phyloP scores from a whole-genome alignment of 305 asterid species.

The Salvia sclarea region DNA sequence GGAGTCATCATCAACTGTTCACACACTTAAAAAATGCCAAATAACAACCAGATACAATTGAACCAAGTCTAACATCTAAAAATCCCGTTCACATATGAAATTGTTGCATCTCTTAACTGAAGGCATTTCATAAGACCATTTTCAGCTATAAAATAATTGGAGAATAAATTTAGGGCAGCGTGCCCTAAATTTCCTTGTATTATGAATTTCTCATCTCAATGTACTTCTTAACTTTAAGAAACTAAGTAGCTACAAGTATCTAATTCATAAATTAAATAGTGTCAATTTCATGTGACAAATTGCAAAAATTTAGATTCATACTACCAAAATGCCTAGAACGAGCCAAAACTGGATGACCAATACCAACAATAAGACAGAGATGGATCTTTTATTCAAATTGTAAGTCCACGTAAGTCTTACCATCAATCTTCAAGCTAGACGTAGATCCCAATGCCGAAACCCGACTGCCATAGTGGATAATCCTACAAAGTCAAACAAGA shows the following conservation, averaged over 20 bases:
- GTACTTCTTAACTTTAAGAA: neutral
- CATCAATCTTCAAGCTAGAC: slow-evolving; percentile 21
- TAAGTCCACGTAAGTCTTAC: slow-evolving; percentile 8
- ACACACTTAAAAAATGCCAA: too few species aligned
- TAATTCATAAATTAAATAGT: neutral
- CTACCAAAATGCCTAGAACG: slow-evolving; percentile 7
- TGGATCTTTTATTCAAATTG: slow-evolving; percentile 29
- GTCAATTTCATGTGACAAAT: neutral
- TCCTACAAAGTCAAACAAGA: slow-evolving; percentile 24
- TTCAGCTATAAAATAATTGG: too few species aligned
- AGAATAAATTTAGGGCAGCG: slow-evolving; percentile 13
- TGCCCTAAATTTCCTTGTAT: slow-evolving; percentile 5
- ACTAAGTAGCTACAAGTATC: slow-evolving; percentile 21
- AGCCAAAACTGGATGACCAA: slow-evolving; percentile 13
- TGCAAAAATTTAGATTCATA: neutral
- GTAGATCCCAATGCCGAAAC: neutral
- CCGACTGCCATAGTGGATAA: slow-evolving; percentile 24
- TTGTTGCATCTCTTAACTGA: too few species aligned
- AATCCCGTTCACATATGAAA: neutral
- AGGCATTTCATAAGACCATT: neutral
- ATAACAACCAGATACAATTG: too few species aligned
- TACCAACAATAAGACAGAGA: slow-evolving; percentile 25
- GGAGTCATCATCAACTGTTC: too few species aligned
- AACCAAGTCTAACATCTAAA: too few species aligned
- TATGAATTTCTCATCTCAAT: too few species aligned